A percentile compares a stretch with the other conserved stretches of the same genome.
These are phyloP conservation scores for Patellaria atrata DNA, from an alignment of 495 filamentous ascomycete species.

Conservation along the genomic window DNA sequence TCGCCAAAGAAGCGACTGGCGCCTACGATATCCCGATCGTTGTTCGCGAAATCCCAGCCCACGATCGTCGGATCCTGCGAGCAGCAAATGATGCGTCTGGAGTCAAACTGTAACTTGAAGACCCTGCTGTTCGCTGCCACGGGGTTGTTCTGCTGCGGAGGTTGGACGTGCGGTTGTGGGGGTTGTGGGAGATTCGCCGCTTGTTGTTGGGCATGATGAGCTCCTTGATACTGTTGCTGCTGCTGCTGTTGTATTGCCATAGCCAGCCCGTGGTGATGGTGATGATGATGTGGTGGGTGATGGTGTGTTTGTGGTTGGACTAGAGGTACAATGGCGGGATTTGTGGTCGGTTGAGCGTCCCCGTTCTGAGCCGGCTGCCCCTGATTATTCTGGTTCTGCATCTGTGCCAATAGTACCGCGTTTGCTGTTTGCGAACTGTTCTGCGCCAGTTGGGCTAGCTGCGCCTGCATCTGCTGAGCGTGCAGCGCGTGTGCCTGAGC, in stretches of 20 bases:
- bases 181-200: constrained; percentile 8
- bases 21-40: constrained; percentile 69
- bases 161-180: background rate
- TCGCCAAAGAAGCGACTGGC: constrained; percentile 60
- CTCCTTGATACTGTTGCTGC: constrained; percentile 9
- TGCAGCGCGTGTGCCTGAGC: constrained; percentile 18
- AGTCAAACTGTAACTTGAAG: constrained; percentile 98
- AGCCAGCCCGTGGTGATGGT: constrained; percentile 5
- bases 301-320: background rate
- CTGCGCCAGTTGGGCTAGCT: constrained; percentile 7
- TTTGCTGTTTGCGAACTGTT: too few species aligned
- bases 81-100: constrained; percentile 85
- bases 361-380: constrained; percentile 11
- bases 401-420: too few species aligned
- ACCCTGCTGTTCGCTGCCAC: constrained; percentile 45
- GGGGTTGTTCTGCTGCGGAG: constrained; percentile 3
- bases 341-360: constrained; percentile 8
- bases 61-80: constrained; percentile 82
- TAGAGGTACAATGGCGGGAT: constrained; percentile 6
- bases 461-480: constrained; percentile 10
- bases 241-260: constrained; percentile 2
- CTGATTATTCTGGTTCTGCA: constrained; percentile 8
- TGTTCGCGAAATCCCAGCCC: constrained; percentile 94
- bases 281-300: constrained; percentile 9
- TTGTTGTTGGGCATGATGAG: constrained; percentile 20